Percentiles rank a stretch among this genome's conserved stretches.
Conservation (phyloP, 1,139 yeast species). For the Scheffersomyces lignicola region DNA sequence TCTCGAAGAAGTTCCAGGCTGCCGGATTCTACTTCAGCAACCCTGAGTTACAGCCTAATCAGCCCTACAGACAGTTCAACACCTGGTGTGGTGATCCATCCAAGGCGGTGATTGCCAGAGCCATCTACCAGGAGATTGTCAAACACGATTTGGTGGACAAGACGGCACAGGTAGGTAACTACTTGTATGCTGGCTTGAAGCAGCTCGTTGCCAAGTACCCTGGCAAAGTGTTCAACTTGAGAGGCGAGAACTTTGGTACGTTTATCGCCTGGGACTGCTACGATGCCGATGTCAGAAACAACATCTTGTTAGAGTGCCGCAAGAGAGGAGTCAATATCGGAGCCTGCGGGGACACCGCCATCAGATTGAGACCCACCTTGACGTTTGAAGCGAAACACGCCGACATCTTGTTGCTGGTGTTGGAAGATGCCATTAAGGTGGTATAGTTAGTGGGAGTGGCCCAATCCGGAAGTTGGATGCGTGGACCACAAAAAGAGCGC, state of each 20-base stretch:
- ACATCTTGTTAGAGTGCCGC: conserved; percentile 50
- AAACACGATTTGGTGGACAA: conserved; percentile 51
- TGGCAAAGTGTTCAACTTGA: conserved; percentile 46
- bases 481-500: no score
- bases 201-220: conserved; percentile 46
- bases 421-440: conserved; percentile 32
- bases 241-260: conserved; percentile 70
- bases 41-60: conserved; percentile 59
- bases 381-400: conserved; percentile 69
- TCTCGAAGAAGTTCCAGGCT: conserved; percentile 76
- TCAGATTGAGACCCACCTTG: conserved; percentile 71
- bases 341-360: conserved; percentile 66
- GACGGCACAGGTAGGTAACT: conserved; percentile 59
- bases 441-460: no score
- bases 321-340: conserved; percentile 66
- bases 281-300: conserved; percentile 47
- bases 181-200: conserved; percentile 50
- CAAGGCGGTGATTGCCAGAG: conserved; percentile 61
- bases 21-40: conserved; percentile 77
- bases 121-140: conserved; percentile 59
- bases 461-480: no score
- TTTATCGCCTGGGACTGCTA: conserved; percentile 75
- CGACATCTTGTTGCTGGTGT: conserved; percentile 52
- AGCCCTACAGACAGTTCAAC: conserved; percentile 74
- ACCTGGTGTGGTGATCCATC: conserved; percentile 88